Evolutionary conservation across 2,329 filamentous ascomycete species (phyloP).

Genomic region (Anthostomella pinea): DNA sequence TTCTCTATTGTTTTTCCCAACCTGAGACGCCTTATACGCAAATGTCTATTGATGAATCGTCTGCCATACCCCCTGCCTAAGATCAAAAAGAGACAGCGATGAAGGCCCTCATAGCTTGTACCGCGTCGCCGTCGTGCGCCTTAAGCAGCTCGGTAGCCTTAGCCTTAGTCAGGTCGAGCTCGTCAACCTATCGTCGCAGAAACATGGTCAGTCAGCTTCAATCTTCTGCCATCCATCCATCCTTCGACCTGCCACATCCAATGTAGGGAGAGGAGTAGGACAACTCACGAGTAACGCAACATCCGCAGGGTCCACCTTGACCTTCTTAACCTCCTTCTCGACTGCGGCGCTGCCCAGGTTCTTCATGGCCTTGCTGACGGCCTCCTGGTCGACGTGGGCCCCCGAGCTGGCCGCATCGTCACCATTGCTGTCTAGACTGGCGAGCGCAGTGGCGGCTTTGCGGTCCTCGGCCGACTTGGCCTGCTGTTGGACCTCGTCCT

Average conservation of each 20-base stretch:
- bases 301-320: constrained; percentile 74
- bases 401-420: constrained; percentile 44
- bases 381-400: constrained; percentile 66
- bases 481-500: constrained; percentile 50
- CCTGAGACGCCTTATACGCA: constrained; percentile 13
- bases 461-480: constrained; percentile 72
- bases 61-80: neutral
- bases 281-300: constrained; percentile 63
- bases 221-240: too few relatives aligned
- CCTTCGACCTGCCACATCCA: too few relatives aligned
- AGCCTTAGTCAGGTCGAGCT: constrained; percentile 67
- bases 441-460: constrained; percentile 72
- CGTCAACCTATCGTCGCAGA: constrained; percentile 50
- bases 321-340: constrained; percentile 51
- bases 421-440: constrained; percentile 55
- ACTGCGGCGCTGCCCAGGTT: constrained; percentile 47
- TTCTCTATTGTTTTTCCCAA: too few relatives aligned
- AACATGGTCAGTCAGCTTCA: too few relatives aligned
- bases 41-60: neutral
- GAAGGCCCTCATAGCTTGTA: constrained; percentile 64
- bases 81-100: constrained; percentile 30
- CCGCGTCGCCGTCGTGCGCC: constrained; percentile 66
- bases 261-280: neutral
- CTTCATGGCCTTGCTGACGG: constrained; percentile 70
- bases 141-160: constrained; percentile 75